These are phyloP conservation scores for Trametes villosa DNA, from an alignment of 768 basidiomycete genomes.

Conservation along the genomic window DNA sequence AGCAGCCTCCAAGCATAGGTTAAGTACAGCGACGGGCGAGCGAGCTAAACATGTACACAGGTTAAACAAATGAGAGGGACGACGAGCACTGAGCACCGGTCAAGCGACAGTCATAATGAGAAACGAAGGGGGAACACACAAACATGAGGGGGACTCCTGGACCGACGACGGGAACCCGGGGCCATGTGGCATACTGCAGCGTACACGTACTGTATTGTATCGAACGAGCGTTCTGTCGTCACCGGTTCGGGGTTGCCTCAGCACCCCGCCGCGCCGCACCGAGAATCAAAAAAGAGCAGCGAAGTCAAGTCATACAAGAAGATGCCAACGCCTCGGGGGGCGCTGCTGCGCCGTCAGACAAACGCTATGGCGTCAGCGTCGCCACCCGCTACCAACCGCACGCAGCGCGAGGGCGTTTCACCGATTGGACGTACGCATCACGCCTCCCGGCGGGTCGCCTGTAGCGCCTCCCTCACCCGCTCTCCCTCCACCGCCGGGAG, in stretches of 20 bases:
- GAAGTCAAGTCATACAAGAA: background rate
- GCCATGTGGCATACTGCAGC: background rate
- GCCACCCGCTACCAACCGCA: background rate
- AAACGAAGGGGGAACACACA: too few relatives aligned
- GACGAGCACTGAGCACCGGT: too few relatives aligned
- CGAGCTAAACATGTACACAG: conserved; percentile 2
- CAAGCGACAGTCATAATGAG: too few relatives aligned
- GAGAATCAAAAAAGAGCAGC: background rate
- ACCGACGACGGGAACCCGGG: too few relatives aligned
- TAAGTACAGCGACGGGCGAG: background rate
- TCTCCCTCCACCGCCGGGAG: conserved; percentile 15
- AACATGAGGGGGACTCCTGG: background rate
- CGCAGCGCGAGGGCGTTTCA: too few relatives aligned
- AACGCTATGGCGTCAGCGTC: background rate
- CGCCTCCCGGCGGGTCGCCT: conserved; percentile 15
- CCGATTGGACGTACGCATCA: background rate
- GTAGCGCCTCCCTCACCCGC: conserved; percentile 16
- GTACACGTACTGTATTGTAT: background rate
- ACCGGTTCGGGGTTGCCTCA: background rate
- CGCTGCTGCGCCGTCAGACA: background rate
- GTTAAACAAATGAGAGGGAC: too few relatives aligned
- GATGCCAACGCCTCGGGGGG: background rate
- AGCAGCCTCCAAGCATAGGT: conserved; percentile 3
- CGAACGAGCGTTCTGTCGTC: conserved; percentile 16
- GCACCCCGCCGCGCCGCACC: background rate